Evolutionary conservation across 257 asterid genomes (phyloP).

Genomic region (Penstemon barbatus): DNA sequence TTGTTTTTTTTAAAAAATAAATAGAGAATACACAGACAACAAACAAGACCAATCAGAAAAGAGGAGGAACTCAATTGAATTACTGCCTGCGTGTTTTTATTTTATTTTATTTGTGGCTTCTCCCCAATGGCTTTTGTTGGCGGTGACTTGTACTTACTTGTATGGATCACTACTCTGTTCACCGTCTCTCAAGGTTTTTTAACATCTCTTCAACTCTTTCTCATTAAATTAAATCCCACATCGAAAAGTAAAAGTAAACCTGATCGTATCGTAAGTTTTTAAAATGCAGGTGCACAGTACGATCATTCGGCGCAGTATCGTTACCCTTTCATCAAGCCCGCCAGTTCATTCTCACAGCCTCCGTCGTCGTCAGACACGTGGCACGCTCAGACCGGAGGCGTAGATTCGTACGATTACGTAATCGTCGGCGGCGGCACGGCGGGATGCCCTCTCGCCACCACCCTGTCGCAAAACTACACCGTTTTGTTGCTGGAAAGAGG

Average conservation of each 20-base stretch:
- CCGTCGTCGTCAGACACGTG: conserved; percentile 36
- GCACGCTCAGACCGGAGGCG: too few species aligned
- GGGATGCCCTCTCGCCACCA: conserved; percentile 92
- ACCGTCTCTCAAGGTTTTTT: conserved; percentile 55
- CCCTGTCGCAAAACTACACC: conserved; percentile 68
- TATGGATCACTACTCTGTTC: conserved; percentile 48
- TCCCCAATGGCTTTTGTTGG: conserved; percentile 71
- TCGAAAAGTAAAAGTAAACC: too few species aligned
- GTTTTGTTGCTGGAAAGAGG: conserved; percentile 89
- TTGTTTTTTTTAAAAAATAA: not conserved
- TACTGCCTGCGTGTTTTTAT: conserved; percentile 9
- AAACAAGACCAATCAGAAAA: conserved; percentile 60
- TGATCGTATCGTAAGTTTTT: too few species aligned
- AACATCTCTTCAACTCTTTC: not conserved
- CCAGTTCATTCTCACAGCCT: conserved; percentile 51
- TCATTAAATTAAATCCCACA: too few species aligned
- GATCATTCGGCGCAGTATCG: conserved; percentile 51
- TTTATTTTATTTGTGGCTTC: conserved; percentile 15
- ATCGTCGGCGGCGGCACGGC: conserved; percentile 96
- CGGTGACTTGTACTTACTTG: conserved; percentile 44
- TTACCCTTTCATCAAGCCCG: conserved; percentile 59
- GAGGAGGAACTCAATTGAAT: not conserved
- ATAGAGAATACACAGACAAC: conserved; percentile 33
- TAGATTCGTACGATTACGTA: conserved; percentile 66
- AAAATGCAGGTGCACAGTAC: not conserved